A percentile compares a stretch with the other conserved stretches of the same genome.
Conservation (phyloP, 2,329 filamentous ascomycete genomes). For the Calcarisporium arbuscula region DNA sequence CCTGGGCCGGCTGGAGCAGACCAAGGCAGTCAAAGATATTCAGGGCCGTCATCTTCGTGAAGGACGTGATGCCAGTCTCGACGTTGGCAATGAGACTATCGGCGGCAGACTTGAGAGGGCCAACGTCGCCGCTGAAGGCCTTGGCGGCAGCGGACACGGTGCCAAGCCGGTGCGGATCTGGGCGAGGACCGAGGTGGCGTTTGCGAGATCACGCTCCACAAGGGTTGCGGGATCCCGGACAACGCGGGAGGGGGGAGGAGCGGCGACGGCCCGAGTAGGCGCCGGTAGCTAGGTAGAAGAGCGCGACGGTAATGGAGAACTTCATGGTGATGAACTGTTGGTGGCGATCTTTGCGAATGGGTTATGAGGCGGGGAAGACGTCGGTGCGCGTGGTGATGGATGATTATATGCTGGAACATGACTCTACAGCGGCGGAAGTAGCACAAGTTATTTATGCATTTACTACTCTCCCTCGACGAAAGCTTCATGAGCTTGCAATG, state of each 20-base stretch:
- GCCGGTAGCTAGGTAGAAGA: conserved; percentile 6
- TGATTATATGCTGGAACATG: too few relatives aligned
- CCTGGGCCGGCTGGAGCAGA: conserved; percentile 6
- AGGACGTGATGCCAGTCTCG: conserved; percentile 5
- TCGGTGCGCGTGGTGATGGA: too few relatives aligned
- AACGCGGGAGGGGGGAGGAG: conserved; percentile 3
- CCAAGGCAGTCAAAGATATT: conserved; percentile 6
- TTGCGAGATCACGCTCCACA: conserved; percentile 9
- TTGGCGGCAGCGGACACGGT: conserved; percentile 5
- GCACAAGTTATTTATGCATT: too few relatives aligned
- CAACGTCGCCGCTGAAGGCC: conserved; percentile 8
- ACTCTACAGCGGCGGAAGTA: too few relatives aligned
- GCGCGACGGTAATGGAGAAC: conserved; percentile 8
- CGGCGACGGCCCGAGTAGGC: conserved; percentile 7
- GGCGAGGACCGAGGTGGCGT: conserved; percentile 9
- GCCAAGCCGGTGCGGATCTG: conserved; percentile 8
- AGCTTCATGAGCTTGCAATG: too few relatives aligned
- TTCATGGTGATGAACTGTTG: conserved; percentile 10
- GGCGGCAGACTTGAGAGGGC: conserved; percentile 5
- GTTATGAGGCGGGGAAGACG: too few relatives aligned
- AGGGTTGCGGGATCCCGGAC: conserved; percentile 4
- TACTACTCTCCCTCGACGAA: too few relatives aligned
- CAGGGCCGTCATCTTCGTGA: conserved; percentile 9
- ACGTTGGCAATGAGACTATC: conserved; percentile 6
- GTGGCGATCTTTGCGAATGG: too few relatives aligned